A percentile compares a stretch with the other conserved stretches of the same genome.
phyloP scores from a whole-genome alignment of 148 eudicot genomes.

The Selenicereus undatus region DNA sequence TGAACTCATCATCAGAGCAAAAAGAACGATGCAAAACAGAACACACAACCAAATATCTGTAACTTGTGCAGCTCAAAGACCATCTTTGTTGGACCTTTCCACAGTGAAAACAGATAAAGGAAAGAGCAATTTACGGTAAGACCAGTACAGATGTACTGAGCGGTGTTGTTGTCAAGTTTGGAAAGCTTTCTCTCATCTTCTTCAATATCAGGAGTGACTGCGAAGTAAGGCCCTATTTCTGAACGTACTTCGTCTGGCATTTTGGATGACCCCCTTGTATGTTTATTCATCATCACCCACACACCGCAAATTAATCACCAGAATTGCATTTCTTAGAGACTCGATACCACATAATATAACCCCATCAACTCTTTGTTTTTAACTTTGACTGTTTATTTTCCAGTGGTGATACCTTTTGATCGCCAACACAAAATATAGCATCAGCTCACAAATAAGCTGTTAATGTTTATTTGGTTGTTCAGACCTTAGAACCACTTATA shows the following conservation, averaged over 20 bases:
- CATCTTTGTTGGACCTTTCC: neutral
- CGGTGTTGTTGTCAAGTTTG: conserved; percentile 69
- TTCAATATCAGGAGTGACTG: conserved; percentile 66
- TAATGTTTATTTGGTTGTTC: neutral
- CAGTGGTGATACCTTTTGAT: neutral
- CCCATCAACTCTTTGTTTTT: neutral
- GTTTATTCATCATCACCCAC: conserved; percentile 98
- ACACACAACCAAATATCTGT: neutral
- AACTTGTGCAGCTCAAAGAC: neutral
- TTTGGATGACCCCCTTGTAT: conserved; percentile 79
- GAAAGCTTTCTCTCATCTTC: conserved; percentile 77
- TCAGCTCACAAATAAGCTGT: neutral
- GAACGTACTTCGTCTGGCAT: conserved; percentile 91
- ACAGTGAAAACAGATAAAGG: neutral
- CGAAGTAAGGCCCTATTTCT: conserved; percentile 67
- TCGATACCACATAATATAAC: neutral
- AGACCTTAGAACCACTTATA: neutral
- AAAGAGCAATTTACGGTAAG: conserved; percentile 56
- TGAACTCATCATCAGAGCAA: conserved; percentile 6
- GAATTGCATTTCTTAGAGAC: neutral
- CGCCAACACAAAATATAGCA: neutral
- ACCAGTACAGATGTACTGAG: conserved; percentile 61
- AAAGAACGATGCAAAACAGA: neutral
- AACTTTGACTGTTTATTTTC: neutral
- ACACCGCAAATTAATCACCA: conserved; percentile 41